These are phyloP conservation scores for Phlyctochytrium planicorne DNA, from an alignment of 192 early-diverging fungal species.

Conservation along the genomic window DNA sequence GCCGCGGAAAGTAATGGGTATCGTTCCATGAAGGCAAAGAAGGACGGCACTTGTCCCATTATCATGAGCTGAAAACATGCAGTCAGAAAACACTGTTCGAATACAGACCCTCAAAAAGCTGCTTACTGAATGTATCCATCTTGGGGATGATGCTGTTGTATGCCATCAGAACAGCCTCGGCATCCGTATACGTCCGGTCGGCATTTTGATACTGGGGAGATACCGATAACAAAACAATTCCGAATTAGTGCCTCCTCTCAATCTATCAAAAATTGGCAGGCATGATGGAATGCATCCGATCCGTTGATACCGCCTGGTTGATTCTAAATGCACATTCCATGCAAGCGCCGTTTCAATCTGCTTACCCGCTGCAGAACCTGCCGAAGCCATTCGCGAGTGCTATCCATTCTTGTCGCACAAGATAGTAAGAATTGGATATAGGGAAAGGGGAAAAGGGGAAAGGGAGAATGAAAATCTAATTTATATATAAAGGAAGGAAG, in stretches of 20 bases:
- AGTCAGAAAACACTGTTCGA: no score
- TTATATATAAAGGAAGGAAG: no score
- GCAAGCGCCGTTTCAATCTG: no score
- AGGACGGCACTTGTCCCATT: conserved; percentile 56
- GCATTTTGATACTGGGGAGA: conserved; percentile 56
- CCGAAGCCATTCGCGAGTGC: conserved; percentile 26
- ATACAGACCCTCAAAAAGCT: conserved; percentile 26
- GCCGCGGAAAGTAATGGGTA: conserved; percentile 81
- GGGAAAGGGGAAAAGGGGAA: no score
- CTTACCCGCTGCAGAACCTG: conserved; percentile 23
- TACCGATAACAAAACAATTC: background rate
- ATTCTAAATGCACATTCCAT: no score
- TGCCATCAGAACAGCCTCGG: conserved; percentile 57
- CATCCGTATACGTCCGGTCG: conserved; percentile 65
- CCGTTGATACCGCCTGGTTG: no score
- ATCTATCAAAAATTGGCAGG: no score
- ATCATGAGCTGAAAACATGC: conserved; percentile 33
- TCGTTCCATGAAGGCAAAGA: conserved; percentile 82
- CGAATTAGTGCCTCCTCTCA: background rate
- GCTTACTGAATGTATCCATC: conserved; percentile 66
- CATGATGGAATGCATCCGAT: no score
- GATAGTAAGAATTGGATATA: no score
- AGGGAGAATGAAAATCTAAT: no score
- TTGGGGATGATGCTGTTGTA: conserved; percentile 62
- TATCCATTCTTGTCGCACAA: conserved; percentile 18